Percentiles rank a stretch among this genome's conserved stretches.
Conservation (phyloP, 1,139 yeast genomes). For the Pichia sp. region DNA sequence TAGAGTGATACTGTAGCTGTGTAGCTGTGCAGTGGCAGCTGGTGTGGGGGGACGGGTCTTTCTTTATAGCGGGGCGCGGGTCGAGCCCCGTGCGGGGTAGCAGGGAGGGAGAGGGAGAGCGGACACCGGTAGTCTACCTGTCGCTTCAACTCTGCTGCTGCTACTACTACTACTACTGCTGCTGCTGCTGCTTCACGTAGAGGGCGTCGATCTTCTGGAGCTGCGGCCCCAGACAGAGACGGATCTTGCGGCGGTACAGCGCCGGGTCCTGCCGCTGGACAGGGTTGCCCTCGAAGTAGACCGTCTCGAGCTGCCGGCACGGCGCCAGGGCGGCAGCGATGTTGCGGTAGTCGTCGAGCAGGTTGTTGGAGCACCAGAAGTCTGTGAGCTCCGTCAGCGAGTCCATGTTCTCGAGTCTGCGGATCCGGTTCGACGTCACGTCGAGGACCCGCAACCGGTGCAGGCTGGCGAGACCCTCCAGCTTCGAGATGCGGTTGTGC, state of each 20-base stretch:
- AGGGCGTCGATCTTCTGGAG: constrained; percentile 89
- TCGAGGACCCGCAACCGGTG: constrained; percentile 67
- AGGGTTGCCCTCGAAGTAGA: constrained; percentile 94
- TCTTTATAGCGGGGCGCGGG: no score
- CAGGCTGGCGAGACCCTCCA: constrained; percentile 75
- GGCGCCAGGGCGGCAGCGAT: constrained; percentile 57
- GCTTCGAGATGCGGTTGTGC: constrained; percentile 68
- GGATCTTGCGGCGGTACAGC: constrained; percentile 77
- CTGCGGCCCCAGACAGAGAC: constrained; percentile 64
- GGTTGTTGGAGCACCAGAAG: constrained; percentile 86
- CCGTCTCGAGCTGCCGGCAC: constrained; percentile 68
- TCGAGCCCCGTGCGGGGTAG: no score
- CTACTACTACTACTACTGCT: no score
- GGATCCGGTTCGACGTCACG: constrained; percentile 66
- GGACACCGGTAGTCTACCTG: no score
- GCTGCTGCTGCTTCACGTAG: constrained; percentile 28
- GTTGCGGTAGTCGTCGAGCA: constrained; percentile 60
- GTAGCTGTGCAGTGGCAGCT: no score
- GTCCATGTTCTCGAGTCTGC: constrained; percentile 52
- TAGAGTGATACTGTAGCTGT: no score
- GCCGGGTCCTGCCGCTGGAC: constrained; percentile 65
- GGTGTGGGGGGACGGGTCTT: no score
- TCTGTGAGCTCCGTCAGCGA: constrained; percentile 73
- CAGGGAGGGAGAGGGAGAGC: no score
- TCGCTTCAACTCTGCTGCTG: no score